phyloP scores from a whole-genome alignment of 768 basidiomycete genomes.

The Daedaleopsis sinensis region DNA sequence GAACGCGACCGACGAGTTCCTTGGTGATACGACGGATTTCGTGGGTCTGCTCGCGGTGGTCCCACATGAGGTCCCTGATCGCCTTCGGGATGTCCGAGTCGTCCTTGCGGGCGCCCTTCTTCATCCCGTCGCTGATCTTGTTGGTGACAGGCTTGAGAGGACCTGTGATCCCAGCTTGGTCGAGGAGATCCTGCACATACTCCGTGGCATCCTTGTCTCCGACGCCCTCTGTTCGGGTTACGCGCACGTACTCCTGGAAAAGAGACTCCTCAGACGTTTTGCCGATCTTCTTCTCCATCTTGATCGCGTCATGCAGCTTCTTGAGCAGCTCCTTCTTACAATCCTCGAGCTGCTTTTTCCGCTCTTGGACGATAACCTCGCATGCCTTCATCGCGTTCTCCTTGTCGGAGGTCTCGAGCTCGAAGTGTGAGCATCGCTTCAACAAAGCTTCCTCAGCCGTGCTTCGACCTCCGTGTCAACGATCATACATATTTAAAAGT shows the following conservation, averaged over 20 bases:
- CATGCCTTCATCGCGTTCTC: slow-evolving; percentile 90
- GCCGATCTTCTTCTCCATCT: slow-evolving; percentile 69
- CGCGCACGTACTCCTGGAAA: slow-evolving; percentile 78
- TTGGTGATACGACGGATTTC: slow-evolving; percentile 82
- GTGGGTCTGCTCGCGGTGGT: slow-evolving; percentile 85
- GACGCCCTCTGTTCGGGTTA: slow-evolving; percentile 68
- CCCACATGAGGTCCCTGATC: slow-evolving; percentile 70
- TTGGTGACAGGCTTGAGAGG: slow-evolving; percentile 24
- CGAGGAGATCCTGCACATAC: slow-evolving; percentile 58
- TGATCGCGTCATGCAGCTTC: slow-evolving; percentile 66
- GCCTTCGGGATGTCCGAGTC: slow-evolving; percentile 61
- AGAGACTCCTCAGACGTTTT: slow-evolving; percentile 68
- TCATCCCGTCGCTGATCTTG: slow-evolving; percentile 10
- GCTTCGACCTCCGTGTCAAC: slow-evolving; percentile 40
- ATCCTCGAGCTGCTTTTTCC: slow-evolving; percentile 75
- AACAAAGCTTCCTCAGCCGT: slow-evolving; percentile 91
- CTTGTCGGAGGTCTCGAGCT: slow-evolving; percentile 66
- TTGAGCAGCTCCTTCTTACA: slow-evolving; percentile 74
- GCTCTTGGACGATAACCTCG: slow-evolving; percentile 86
- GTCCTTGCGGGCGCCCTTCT: slow-evolving; percentile 40
- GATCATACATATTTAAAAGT: neutral
- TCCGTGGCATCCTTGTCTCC: slow-evolving; percentile 79
- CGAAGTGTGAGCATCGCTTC: slow-evolving; percentile 95
- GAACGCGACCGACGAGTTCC: slow-evolving; percentile 87
- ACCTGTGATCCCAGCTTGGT: slow-evolving; percentile 56